Evolutionary conservation across 1,284 basidiomycete genomes (phyloP).

Genomic region (Coniferiporia weirii): DNA sequence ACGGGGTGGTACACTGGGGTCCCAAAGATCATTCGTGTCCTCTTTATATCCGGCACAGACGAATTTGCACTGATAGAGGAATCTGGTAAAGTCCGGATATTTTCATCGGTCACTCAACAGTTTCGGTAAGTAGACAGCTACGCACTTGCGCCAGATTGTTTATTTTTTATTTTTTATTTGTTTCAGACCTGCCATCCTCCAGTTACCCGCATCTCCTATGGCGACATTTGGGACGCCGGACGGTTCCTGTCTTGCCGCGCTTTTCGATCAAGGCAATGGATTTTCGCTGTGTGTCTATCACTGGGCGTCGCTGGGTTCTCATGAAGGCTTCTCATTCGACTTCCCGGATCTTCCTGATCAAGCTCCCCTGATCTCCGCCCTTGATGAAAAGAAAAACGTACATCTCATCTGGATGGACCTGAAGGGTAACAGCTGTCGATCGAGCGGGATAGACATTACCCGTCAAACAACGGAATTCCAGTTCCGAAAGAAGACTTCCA

Average conservation of each 20-base stretch:
- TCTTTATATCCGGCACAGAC: conserved; percentile 41
- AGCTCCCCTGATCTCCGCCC: conserved; percentile 37
- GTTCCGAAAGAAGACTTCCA: conserved; percentile 38
- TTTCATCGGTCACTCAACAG: conserved; percentile 44
- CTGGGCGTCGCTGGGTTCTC: conserved; percentile 51
- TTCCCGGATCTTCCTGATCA: conserved; percentile 27
- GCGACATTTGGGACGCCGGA: conserved; percentile 44
- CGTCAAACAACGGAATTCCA: conserved; percentile 49
- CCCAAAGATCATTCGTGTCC: conserved; percentile 29
- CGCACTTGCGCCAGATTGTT: neutral
- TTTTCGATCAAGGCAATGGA: conserved; percentile 23
- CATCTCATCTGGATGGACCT: conserved; percentile 39
- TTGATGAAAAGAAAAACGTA: conserved; percentile 36
- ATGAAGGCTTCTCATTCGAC: conserved; percentile 36
- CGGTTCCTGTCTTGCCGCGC: conserved; percentile 44
- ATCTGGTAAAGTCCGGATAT: conserved; percentile 36
- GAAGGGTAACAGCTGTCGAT: conserved; percentile 29
- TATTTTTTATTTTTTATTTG: neutral
- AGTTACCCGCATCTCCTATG: conserved; percentile 31
- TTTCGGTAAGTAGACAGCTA: conserved; percentile 36
- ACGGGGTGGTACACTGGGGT: conserved; percentile 37
- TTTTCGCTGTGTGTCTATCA: conserved; percentile 39
- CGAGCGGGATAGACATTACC: conserved; percentile 45
- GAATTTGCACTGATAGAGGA: conserved; percentile 46
- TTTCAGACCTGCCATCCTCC: conserved; percentile 42